Evolutionary conservation across 257 asterid species (phyloP), one percentile per base, ranked within the genome.

Genomic region (Euphrasia confusa): DNA sequence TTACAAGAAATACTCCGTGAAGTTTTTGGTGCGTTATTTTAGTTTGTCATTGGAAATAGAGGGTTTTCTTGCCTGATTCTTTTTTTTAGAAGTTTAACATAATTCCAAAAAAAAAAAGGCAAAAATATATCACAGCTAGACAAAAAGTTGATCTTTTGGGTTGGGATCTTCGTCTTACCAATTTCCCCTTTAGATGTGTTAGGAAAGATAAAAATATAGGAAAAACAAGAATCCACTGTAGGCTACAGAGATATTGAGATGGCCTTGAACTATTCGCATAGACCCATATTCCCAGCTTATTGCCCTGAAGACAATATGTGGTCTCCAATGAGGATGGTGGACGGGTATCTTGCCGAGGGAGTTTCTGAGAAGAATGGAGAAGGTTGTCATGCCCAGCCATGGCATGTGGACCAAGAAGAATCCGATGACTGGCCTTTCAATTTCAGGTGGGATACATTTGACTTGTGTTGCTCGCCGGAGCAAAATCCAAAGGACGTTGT

Each of bases 191-290:
- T 50, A 7, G 56, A 28, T 50, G 14, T 15, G 26, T 1, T 68
- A 61, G 47, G 45, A 30, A 9, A 53, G 26, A n/a, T 7, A 40
- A 35, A 24, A 61, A 48, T 13, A 55, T 30, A 28, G 32, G 53
- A 49, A 12, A 12, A 0, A 26, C 26, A 50, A 15, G 28, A 17
- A 68, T 66, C 68, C 71, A 44, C 74, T 62, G 26, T 66, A 73
- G 68, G 65, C 58, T 60, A 35, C 52, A 68, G 84, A 78, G 84
- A 72, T 70, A 72, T 72, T 77, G 83, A 76, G 76, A 91, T 91
- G 98, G 96, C 95, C 61, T 81, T 88, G 91, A 91, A 91, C 75
- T 91, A 72, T 78, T 82, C 94, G 0, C 95, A 81, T 66, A 68
- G 84, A 61, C 90, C 86, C 0, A 14, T 81, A 27, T 77, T 78